Percentiles rank a stretch among this genome's conserved stretches.
Conservation (phyloP, 306 rosid species). For the Aeschynomene evenia region DNA sequence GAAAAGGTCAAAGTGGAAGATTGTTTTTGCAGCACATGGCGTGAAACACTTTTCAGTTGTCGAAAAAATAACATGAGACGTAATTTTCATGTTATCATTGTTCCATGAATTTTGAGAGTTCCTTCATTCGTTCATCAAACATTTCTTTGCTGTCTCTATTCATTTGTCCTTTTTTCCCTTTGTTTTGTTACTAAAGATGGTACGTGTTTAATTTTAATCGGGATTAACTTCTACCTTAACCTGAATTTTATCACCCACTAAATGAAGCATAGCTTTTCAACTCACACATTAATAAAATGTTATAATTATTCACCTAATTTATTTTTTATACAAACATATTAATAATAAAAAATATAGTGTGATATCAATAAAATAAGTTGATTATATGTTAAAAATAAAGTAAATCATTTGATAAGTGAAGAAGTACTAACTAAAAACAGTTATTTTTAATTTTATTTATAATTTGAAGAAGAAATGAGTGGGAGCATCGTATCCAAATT, state of each 20-base stretch:
- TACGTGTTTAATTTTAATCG: no score
- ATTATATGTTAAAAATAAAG: background rate
- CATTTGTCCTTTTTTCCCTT: background rate
- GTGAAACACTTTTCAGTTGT: background rate
- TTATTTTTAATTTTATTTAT: background rate
- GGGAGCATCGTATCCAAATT: background rate
- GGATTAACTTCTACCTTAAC: no score
- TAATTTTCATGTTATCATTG: background rate
- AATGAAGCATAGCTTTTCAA: no score
- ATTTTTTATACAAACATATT: no score
- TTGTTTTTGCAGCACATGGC: background rate
- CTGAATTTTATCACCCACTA: no score
- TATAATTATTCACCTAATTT: no score
- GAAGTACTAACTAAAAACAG: no score
- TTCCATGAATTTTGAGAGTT: background rate
- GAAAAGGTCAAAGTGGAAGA: background rate
- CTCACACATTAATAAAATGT: no score
- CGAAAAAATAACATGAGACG: background rate
- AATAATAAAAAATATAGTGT: no score
- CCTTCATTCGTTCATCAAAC: background rate
- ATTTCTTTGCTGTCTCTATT: background rate
- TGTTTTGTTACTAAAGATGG: background rate
- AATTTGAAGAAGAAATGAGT: background rate
- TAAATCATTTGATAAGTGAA: no score
- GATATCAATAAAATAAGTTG: no score